These are phyloP conservation scores for Pseudogymnoascus sp. DNA, from an alignment of 2,329 filamentous ascomycete genomes.

Conservation along the genomic window DNA sequence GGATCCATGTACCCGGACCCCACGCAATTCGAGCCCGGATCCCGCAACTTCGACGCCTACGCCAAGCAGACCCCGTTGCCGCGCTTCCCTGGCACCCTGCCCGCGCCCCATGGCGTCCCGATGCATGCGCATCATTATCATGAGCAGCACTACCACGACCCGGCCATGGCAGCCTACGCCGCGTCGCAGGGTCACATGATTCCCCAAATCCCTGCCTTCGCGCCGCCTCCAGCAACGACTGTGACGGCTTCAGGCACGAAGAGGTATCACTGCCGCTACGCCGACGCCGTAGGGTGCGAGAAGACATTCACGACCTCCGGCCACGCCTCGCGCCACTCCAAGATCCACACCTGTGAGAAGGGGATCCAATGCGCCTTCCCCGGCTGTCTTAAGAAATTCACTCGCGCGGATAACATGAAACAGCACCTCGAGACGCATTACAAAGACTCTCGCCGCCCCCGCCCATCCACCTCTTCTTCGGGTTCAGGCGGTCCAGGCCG, in stretches of 20 bases:
- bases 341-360: conserved; percentile 77
- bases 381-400: conserved; percentile 69
- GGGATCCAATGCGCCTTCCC: conserved; percentile 58
- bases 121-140: neutral
- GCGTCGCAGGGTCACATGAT: neutral
- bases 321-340: conserved; percentile 75
- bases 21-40: neutral
- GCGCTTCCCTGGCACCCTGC: neutral
- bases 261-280: conserved; percentile 66
- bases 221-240: neutral
- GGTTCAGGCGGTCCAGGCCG: too few relatives aligned
- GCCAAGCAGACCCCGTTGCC: neutral
- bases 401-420: conserved; percentile 80
- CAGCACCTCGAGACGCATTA: conserved; percentile 72
- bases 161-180: neutral
- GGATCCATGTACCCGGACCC: neutral
- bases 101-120: neutral
- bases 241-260: conserved; percentile 32
- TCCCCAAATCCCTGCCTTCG: neutral
- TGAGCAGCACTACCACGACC: neutral
- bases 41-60: neutral
- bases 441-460: conserved; percentile 40
- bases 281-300: conserved; percentile 61
- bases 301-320: conserved; percentile 80
- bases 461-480: neutral